These are phyloP conservation scores for Sphaerosporella brunnea DNA, from an alignment of 495 filamentous ascomycete genomes.

Conservation along the genomic window DNA sequence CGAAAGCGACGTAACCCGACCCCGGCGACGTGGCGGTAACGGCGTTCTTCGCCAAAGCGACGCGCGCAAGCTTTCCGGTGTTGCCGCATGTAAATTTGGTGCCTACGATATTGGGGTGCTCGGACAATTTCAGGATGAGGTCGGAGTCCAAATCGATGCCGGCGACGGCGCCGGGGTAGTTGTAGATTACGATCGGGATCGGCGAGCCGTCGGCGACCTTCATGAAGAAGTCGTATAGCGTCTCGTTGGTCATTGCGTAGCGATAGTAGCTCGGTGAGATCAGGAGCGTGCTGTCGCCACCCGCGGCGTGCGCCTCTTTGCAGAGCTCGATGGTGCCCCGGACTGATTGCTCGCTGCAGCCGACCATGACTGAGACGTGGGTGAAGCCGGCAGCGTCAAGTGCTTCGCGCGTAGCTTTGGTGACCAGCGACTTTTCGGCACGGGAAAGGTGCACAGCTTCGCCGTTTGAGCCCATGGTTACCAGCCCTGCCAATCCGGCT, in stretches of 20 bases:
- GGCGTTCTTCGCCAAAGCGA: constrained; percentile 61
- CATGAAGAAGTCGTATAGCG: constrained; percentile 59
- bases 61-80: constrained; percentile 73
- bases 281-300: constrained; percentile 61
- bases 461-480: constrained; percentile 80
- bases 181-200: constrained; percentile 69
- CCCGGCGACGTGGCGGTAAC: constrained; percentile 46
- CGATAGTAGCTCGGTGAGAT: constrained; percentile 77
- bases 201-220: constrained; percentile 57
- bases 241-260: constrained; percentile 55
- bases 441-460: constrained; percentile 70
- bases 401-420: constrained; percentile 60
- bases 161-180: constrained; percentile 80
- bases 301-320: constrained; percentile 44
- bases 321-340: constrained; percentile 57
- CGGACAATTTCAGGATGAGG: constrained; percentile 59
- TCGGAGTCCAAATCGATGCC: constrained; percentile 88
- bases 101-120: constrained; percentile 69
- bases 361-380: constrained; percentile 62
- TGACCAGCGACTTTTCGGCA: constrained; percentile 58
- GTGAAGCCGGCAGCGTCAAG: constrained; percentile 64
- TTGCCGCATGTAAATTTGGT: constrained; percentile 87
- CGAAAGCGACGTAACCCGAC: constrained; percentile 66
- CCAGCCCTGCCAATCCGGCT: constrained; percentile 64
- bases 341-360: constrained; percentile 61